Base-by-base conservation (phyloP, 2,329 filamentous ascomycete species). In the Ophiobolus disseminans region DNA sequence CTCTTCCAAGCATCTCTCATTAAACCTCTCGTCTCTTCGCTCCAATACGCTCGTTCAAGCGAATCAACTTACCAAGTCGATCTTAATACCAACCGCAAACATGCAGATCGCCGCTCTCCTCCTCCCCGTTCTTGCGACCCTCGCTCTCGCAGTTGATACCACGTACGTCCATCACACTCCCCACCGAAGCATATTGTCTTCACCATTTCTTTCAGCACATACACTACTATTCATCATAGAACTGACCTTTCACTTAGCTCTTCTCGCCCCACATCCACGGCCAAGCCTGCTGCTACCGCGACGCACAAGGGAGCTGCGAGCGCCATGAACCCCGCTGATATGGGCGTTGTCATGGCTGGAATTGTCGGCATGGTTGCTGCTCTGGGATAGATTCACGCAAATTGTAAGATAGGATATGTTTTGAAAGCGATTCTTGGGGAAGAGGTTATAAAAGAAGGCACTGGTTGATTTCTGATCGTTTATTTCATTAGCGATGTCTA, bases 401-500 rank as follows among this genome's bases (percentile, higher is more conserved):
- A n/a, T n/a, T n/a, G n/a, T n/a, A n/a, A 32, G n/a, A 32, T 32
- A 28, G 25, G 3, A 10, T 32, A 2, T 32, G 16, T 13, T 32
- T 32, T 3, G n/a, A 14, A 32, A 32, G 25, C 5, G 25, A 28
- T n/a, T n/a, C n/a, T n/a, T n/a, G n/a, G n/a, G n/a, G n/a, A n/a
- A n/a, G n/a, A n/a, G n/a, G n/a, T n/a, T n/a, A n/a, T n/a, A n/a
- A n/a, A n/a, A n/a, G n/a, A n/a, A n/a, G n/a, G n/a, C n/a, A n/a
- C n/a, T 28, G 5, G 10, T 28, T 5, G 5, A 28, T 10, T 3
- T 3, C 7, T 32, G 30, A 25, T 44, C 28, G 39, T 30, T 40
- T 5, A 30, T 43, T n/a, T 34, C 47, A 53, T 55, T 55, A 59
- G 37, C 39, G 43, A 53, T 49, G 43, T 45, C 50, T 48, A 57